Base-by-base conservation (phyloP, 192 early-diverging fungal species). In the Gaertneriomyces semiglobifer region DNA sequence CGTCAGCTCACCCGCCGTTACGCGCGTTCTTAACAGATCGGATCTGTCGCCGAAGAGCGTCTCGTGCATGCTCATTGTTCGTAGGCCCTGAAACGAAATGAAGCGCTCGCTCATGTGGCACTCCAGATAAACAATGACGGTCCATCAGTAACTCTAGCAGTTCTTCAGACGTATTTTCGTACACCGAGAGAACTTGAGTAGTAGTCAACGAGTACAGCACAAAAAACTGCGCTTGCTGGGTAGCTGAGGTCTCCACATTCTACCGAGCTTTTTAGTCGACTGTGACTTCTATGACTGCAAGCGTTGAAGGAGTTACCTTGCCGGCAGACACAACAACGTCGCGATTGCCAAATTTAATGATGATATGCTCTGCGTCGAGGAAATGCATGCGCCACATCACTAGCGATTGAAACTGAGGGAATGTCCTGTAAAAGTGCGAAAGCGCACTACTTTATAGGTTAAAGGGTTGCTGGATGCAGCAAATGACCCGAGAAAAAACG, bases 351-450 rank as follows among this genome's bases (percentile, higher is more conserved):
- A 89, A 86, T 68, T 91, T 91, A 68, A 91, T 84, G 18, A 91
- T 61, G 11, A 91, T 61, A 11, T 77, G 70, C 1, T 70, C 64
- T 19, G 77, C 77, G 53, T 85, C 79, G 16, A 91, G 58, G 52
- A 90, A 87, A 66, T 89, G 86, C 73, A 86, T 82, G 56, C 83
- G 72, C 86, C 87, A 90, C 77, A 90, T 86, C 6, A 80, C 75
- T 41, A 91, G 72, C 7, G 66, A 73, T 0, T 77, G 53, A 72
- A 88, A 85, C 25, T 82, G 81, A 40, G 74, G 66, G 66, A 88
- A 90, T 1, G 82, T 85, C 11, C 78, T 63, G 69, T 87, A 82
- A 63, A 88, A 91, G 63, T 90, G 86, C 33, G 40, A 55, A 19
- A 76, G 61, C 6, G 46, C 44, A 54, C 68, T 66, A 25, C 44